These are phyloP conservation scores for Fusarium coffeatum DNA, from an alignment of 2,329 filamentous ascomycete genomes.

Conservation along the genomic window DNA sequence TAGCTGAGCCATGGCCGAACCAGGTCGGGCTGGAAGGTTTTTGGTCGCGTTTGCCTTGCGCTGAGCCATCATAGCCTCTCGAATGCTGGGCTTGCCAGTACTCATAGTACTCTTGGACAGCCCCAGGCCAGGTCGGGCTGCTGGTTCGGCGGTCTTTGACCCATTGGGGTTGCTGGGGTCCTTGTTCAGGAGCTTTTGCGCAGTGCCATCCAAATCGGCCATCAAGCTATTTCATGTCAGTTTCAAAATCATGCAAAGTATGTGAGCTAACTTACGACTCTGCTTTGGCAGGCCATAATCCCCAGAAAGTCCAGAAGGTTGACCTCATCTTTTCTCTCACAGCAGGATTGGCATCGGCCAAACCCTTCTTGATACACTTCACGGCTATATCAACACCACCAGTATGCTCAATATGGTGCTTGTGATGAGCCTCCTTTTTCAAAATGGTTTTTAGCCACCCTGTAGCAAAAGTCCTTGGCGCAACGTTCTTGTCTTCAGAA, in stretches of 20 bases:
- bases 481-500: slow-evolving; percentile 92
- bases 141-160: slow-evolving; percentile 63
- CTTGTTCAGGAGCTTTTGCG: slow-evolving; percentile 83
- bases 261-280: slow-evolving; percentile 67
- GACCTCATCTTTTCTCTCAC: slow-evolving; percentile 88
- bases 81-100: slow-evolving; percentile 73
- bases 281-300: slow-evolving; percentile 81
- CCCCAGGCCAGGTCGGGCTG: slow-evolving; percentile 67
- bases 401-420: slow-evolving; percentile 83
- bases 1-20: slow-evolving; percentile 72
- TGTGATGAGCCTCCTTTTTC: slow-evolving; percentile 80
- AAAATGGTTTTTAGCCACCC: slow-evolving; percentile 88
- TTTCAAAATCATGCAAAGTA: slow-evolving; percentile 1
- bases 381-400: slow-evolving; percentile 86
- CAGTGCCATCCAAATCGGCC: slow-evolving; percentile 79
- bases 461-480: slow-evolving; percentile 81
- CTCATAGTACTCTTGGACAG: slow-evolving; percentile 72
- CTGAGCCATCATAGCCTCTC: slow-evolving; percentile 86
- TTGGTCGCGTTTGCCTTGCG: slow-evolving; percentile 70
- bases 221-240: slow-evolving; percentile 71
- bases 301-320: slow-evolving; percentile 86
- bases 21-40: slow-evolving; percentile 67
- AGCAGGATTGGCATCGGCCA: slow-evolving; percentile 89
- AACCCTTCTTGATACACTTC: slow-evolving; percentile 87
- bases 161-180: slow-evolving; percentile 84